Base-by-base conservation (phyloP, 139 green algal species). In the Chlamydomonas sphaeroides region DNA sequence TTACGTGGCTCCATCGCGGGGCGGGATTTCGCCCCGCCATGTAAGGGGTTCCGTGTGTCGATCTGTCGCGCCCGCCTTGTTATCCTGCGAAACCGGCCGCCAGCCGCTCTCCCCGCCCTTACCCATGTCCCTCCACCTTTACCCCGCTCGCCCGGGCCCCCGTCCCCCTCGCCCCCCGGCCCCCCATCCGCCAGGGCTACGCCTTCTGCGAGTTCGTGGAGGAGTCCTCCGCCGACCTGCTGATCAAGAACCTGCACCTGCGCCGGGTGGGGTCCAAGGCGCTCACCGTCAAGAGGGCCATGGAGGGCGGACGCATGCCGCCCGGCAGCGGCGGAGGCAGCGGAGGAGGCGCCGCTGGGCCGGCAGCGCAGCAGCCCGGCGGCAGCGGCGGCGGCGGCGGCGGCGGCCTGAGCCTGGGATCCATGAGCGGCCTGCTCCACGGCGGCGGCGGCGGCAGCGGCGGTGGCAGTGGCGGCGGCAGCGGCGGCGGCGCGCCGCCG, bases 141-240 rank as follows among this genome's bases (percentile, higher is more conserved):
- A n/a, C n/a, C n/a, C n/a, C n/a, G n/a, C n/a, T n/a, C n/a, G n/a
- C n/a, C n/a, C n/a, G n/a, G n/a, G n/a, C n/a, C n/a, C n/a, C n/a
- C n/a, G n/a, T n/a, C n/a, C n/a, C n/a, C n/a, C n/a, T n/a, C n/a
- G n/a, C n/a, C n/a, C n/a, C n/a, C n/a, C n/a, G 15, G 6, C 35
- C 45, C 41, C 39, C 67, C 32, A n/a, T 20, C 25, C 10, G 4
- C 65, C 90, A 95, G 91, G 94, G 94, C 51, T 97, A 97, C 53
- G 93, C 93, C 20, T 97, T 97, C 75, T 95, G 92, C 61, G 93
- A 97, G 90, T 97, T 89, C 71, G 67, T 65, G 20, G 93, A 97
- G 72, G 80, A 92, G 2, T 63, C 68, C 23, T 57, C 88, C 21
- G 95, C 93, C 30, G 88, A 95, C 56, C n/a, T 75, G 5, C 91